phyloP scores from a whole-genome alignment of 768 basidiomycete genomes.

The Suillus hirtellus region DNA sequence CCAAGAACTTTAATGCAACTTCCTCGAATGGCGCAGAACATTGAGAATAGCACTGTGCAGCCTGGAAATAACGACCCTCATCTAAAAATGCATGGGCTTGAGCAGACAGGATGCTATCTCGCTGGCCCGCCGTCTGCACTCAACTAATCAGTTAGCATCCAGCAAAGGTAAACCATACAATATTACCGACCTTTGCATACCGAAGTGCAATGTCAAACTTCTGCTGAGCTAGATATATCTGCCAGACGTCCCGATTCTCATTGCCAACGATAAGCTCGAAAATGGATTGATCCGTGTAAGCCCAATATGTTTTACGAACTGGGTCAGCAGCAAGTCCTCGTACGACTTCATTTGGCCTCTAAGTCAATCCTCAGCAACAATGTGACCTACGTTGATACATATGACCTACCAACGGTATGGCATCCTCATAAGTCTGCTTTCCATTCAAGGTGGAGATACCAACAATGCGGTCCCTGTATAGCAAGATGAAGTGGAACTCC shows the following conservation, averaged over 20 bases:
- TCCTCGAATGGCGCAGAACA: slow-evolving; percentile 89
- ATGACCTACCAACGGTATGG: slow-evolving; percentile 68
- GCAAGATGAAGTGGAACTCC: slow-evolving; percentile 87
- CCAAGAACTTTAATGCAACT: slow-evolving; percentile 86
- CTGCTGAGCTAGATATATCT: slow-evolving; percentile 77
- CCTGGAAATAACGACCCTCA: slow-evolving; percentile 81
- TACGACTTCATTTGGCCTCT: slow-evolving; percentile 78
- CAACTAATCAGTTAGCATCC: neutral
- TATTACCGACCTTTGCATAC: slow-evolving; percentile 70
- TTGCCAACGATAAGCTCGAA: slow-evolving; percentile 85
- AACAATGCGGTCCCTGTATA: slow-evolving; percentile 77
- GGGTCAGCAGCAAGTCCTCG: slow-evolving; percentile 81
- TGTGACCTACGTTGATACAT: neutral
- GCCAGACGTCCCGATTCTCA: slow-evolving; percentile 95
- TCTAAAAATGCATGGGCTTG: slow-evolving; percentile 83
- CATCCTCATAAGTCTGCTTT: slow-evolving; percentile 79
- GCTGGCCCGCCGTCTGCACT: slow-evolving; percentile 77
- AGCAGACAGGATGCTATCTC: slow-evolving; percentile 78
- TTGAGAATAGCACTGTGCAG: slow-evolving; percentile 90
- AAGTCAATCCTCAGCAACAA: slow-evolving; percentile 15
- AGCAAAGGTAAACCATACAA: neutral
- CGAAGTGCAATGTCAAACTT: slow-evolving; percentile 77
- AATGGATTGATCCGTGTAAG: slow-evolving; percentile 85
- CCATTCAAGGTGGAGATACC: slow-evolving; percentile 83
- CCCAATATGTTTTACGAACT: slow-evolving; percentile 89